Evolutionary conservation across 768 basidiomycete genomes (phyloP), one percentile per base, ranked within the genome.

Genomic region (Lactifluus echinatus): DNA sequence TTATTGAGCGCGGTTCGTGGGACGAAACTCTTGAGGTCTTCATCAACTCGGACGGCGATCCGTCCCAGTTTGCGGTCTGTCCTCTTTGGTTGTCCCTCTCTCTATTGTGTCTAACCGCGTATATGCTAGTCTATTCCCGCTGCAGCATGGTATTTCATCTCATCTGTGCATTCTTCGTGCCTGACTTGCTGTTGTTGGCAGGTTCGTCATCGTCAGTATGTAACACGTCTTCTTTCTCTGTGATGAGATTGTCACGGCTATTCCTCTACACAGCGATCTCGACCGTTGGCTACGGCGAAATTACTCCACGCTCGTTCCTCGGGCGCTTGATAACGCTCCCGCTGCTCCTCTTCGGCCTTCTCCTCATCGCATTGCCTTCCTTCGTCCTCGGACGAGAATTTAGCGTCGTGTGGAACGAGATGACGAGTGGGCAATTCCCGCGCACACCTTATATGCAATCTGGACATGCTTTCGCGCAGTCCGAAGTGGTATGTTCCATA

Each of bases 311-410:
- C 12, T 90, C 90, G 1, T 84, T 87, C 69, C 75, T 94, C n/a
- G 93, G 93, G 0, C 84, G 90, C 2, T 73, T 94, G 34, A 75
- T 95, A 63, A 92, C 93, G 0, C 73, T 94, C 1, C 93, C 93
- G 0, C 78, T 96, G 19, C 82, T 96, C 47, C 78, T 90, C 12
- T 94, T 90, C 63, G 93, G 93, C 2, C 76, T 95, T 10, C 76
- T 96, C 0, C 76, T 94, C 40, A 93, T 96, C 66, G 93, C 93
- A 0, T 77, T 95, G 4, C 93, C 93, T 7, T 87, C 84, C 65
- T 95, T 96, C 66, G 93, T 96, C 1, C 81, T 96, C 14, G 93
- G 93, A 0, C 74, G 92, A 36, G 92, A 96, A 67, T 96, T 96
- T 68, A 90, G 89, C 57, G 73, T 85, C 12, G 89, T 93, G 1